A percentile compares a stretch with the other conserved stretches of the same genome.
These are phyloP conservation scores for Colletotrichum truncatum DNA, from an alignment of 2,329 filamentous ascomycete genomes.

Conservation along the genomic window DNA sequence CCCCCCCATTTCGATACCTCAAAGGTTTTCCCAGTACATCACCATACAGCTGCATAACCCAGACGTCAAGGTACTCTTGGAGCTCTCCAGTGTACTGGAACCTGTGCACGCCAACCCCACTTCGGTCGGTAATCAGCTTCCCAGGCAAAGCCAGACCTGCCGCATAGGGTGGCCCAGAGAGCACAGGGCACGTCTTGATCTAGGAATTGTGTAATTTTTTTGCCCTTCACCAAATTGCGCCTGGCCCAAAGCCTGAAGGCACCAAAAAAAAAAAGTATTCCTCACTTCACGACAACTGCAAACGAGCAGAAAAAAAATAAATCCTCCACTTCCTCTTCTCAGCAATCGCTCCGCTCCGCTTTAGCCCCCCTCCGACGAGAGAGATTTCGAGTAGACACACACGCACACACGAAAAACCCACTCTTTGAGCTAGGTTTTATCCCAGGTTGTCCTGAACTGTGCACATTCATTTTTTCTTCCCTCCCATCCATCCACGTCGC, in stretches of 20 bases:
- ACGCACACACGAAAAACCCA: slow-evolving; percentile 17
- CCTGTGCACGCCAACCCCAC: slow-evolving; percentile 9
- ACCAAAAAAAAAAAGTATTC: slow-evolving; percentile 6
- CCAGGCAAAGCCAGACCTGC: not conserved
- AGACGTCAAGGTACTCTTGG: not conserved
- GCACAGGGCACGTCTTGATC: slow-evolving; percentile 32
- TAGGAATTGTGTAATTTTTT: slow-evolving; percentile 21
- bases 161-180: slow-evolving; percentile 15
- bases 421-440: slow-evolving; percentile 26
- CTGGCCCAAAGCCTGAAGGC: not conserved
- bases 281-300: slow-evolving; percentile 22
- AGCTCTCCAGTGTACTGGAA: slow-evolving; percentile 13
- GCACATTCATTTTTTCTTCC: slow-evolving; percentile 25
- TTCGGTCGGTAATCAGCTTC: slow-evolving; percentile 16
- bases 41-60: not conserved
- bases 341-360: slow-evolving; percentile 11
- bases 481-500: slow-evolving; percentile 18
- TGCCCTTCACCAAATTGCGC: slow-evolving; percentile 16
- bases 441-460: slow-evolving; percentile 24
- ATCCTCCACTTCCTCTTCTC: slow-evolving; percentile 13
- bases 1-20: not conserved
- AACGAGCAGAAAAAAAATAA: slow-evolving; percentile 17
- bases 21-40: not conserved
- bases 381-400: slow-evolving; percentile 17
- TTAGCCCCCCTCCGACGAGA: slow-evolving; percentile 13